These are phyloP conservation scores for Torulaspora pretoriensis DNA, from an alignment of 1,139 yeast genomes.

Conservation along the genomic window DNA sequence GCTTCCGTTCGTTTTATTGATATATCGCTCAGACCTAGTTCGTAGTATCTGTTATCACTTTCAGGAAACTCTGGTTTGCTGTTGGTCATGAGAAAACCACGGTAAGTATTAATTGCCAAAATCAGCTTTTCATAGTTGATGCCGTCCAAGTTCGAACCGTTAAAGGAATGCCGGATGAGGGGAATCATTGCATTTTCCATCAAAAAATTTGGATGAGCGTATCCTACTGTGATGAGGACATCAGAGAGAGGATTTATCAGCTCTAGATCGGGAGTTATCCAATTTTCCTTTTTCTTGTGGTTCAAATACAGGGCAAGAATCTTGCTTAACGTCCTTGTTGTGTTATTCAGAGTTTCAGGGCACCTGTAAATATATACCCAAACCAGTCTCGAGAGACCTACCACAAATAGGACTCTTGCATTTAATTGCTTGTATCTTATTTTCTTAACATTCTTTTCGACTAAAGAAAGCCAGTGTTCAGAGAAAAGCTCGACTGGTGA, in stretches of 20 bases:
- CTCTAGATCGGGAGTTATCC: conserved; percentile 60
- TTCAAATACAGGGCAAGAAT: conserved; percentile 57
- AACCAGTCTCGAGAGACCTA: conserved; percentile 64
- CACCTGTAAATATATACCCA: conserved; percentile 91
- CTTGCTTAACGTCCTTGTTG: conserved; percentile 61
- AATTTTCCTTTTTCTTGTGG: conserved; percentile 61
- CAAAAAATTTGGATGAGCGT: conserved; percentile 70
- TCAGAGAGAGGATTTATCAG: conserved; percentile 66
- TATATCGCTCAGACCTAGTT: conserved; percentile 31
- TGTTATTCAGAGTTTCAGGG: conserved; percentile 82
- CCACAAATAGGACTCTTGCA: conserved; percentile 60
- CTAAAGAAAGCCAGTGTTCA: conserved; percentile 64
- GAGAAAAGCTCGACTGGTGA: conserved; percentile 76
- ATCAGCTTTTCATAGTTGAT: conserved; percentile 66
- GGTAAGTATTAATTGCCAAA: conserved; percentile 66
- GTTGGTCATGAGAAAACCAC: conserved; percentile 62
- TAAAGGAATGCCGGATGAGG: conserved; percentile 51
- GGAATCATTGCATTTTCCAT: conserved; percentile 71
- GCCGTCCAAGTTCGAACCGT: conserved; percentile 55
- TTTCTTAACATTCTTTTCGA: conserved; percentile 48
- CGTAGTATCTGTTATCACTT: conserved; percentile 46
- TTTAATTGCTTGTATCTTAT: conserved; percentile 46
- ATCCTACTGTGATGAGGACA: conserved; percentile 71
- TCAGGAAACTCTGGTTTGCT: conserved; percentile 75
- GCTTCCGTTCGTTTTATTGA: conserved; percentile 33